These are phyloP conservation scores for Saccharomycopsis synnaedendra DNA, from an alignment of 805 yeast genomes.

Conservation along the genomic window DNA sequence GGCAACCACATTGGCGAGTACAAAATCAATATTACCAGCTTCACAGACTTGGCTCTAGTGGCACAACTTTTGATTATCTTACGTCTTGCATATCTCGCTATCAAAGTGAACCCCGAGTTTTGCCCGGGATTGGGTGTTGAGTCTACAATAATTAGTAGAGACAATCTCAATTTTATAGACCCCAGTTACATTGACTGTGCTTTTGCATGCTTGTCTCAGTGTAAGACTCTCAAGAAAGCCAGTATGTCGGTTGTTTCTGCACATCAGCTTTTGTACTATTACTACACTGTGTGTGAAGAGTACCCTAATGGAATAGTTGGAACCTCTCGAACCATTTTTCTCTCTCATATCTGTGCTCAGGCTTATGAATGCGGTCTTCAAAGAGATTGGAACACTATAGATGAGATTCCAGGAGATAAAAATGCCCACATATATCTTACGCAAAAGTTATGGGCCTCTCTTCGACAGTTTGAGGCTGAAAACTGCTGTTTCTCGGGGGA, in stretches of 20 bases:
- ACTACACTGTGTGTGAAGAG: conserved; percentile 9
- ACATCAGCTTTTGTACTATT: conserved; percentile 2
- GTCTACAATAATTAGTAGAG: conserved; percentile 1
- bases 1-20: background rate
- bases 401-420: background rate
- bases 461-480: background rate
- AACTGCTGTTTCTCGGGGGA: background rate
- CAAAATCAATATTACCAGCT: conserved; percentile 3
- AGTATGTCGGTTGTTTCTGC: conserved; percentile 5
- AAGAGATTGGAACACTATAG: conserved; percentile 5
- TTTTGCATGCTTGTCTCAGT: conserved; percentile 7
- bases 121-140: conserved; percentile 1
- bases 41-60: conserved; percentile 5
- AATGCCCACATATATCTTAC: background rate
- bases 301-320: conserved; percentile 7
- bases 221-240: conserved; percentile 6
- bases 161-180: conserved; percentile 2
- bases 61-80: conserved; percentile 8
- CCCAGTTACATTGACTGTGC: conserved; percentile 8
- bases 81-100: conserved; percentile 6
- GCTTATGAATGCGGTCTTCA: conserved; percentile 5
- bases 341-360: background rate
- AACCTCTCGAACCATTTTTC: background rate
- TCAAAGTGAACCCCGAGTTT: conserved; percentile 9
- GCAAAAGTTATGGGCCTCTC: background rate